Evolutionary conservation across 164 flowering plant genomes (phyloP).

Genomic region (Stephania yunnanensis): DNA sequence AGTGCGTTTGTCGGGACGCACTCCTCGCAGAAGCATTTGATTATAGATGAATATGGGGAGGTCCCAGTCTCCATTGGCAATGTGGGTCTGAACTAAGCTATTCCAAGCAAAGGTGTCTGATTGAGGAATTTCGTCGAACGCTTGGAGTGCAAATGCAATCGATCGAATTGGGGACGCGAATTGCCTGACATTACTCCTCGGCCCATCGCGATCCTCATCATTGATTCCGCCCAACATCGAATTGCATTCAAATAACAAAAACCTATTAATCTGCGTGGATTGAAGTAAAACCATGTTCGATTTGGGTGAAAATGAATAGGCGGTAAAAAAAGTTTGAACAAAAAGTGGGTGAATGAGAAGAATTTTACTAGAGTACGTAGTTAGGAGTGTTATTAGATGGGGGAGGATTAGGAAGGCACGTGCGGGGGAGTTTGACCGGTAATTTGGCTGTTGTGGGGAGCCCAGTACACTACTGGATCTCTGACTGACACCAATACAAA

Average conservation of each 20-base stretch:
- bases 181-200: too few species aligned
- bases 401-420: neutral
- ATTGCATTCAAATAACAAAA: constrained; percentile 4
- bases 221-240: neutral
- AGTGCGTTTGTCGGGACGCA: constrained; percentile 50
- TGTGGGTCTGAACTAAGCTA: constrained; percentile 41
- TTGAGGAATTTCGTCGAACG: constrained; percentile 46
- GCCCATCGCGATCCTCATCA: too few species aligned
- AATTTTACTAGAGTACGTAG: too few species aligned
- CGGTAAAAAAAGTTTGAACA: too few species aligned
- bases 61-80: constrained; percentile 23
- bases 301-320: too few species aligned
- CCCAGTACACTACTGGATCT: neutral
- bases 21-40: constrained; percentile 49
- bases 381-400: too few species aligned
- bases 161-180: neutral
- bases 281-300: constrained; percentile 8
- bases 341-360: too few species aligned
- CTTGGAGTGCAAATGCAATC: constrained; percentile 22
- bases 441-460: constrained; percentile 2
- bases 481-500: neutral
- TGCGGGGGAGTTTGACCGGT: constrained; percentile 5
- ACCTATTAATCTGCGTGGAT: neutral
- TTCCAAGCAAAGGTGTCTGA: constrained; percentile 54
- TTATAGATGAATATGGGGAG: constrained; percentile 30